phyloP scores from a whole-genome alignment of 805 yeast genomes.

The Metschnikowia chrysomelidarum region DNA sequence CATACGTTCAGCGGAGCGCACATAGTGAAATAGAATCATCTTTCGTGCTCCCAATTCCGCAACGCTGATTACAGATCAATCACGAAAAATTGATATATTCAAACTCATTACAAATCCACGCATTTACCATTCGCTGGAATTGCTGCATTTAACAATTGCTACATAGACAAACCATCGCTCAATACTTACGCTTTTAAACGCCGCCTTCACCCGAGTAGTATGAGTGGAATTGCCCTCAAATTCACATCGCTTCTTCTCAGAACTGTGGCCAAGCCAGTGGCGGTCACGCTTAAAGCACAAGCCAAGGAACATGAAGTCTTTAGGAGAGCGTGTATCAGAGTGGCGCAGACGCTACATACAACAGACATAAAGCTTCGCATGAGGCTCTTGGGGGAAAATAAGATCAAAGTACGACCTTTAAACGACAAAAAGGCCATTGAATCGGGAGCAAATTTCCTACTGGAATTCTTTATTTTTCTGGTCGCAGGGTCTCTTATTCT shows the following conservation, averaged over 20 bases:
- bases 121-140: too few relatives aligned
- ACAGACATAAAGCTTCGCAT: slow-evolving; percentile 62
- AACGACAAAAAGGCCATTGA: slow-evolving; percentile 82
- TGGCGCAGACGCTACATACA: slow-evolving; percentile 72
- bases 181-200: too few relatives aligned
- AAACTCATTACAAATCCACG: too few relatives aligned
- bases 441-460: slow-evolving; percentile 73
- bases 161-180: too few relatives aligned
- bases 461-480: slow-evolving; percentile 73
- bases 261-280: slow-evolving; percentile 78
- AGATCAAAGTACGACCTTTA: slow-evolving; percentile 65
- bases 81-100: too few relatives aligned
- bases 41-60: too few relatives aligned
- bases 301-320: slow-evolving; percentile 72
- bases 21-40: too few relatives aligned
- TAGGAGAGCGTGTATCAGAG: slow-evolving; percentile 55
- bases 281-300: slow-evolving; percentile 65
- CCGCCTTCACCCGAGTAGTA: too few relatives aligned
- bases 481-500: slow-evolving; percentile 78
- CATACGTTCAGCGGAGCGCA: too few relatives aligned
- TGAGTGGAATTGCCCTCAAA: slow-evolving; percentile 79
- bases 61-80: too few relatives aligned
- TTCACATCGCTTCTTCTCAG: slow-evolving; percentile 67
- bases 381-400: slow-evolving; percentile 54
- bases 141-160: too few relatives aligned